Evolutionary conservation across 2,329 filamentous ascomycete genomes (phyloP).

Genomic region (Fusarium sarcochroum): DNA sequence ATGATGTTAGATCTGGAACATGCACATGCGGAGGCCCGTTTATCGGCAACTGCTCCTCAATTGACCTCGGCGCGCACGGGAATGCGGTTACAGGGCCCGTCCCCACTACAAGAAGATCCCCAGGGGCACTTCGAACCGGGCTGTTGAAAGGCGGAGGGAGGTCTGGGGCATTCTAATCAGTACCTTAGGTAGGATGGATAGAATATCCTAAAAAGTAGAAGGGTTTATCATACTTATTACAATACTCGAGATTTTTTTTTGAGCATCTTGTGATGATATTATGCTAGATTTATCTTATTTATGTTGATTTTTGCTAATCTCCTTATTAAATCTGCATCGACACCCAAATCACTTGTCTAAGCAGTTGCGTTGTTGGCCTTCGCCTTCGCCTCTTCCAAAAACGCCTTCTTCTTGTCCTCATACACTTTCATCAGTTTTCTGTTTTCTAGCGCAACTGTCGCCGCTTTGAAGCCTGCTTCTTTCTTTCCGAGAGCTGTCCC

Average conservation of each 20-base stretch:
- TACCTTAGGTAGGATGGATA: too few species aligned
- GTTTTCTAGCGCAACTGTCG: conserved; percentile 73
- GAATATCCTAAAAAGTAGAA: too few species aligned
- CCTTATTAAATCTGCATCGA: too few species aligned
- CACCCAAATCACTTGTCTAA: neutral
- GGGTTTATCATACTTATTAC: too few species aligned
- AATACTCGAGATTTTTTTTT: too few species aligned
- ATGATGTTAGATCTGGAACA: conserved; percentile 35
- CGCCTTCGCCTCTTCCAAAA: conserved; percentile 51
- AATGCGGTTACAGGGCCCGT: conserved; percentile 35
- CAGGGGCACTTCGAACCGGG: conserved; percentile 6
- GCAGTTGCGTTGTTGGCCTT: neutral
- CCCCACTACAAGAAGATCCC: conserved; percentile 29
- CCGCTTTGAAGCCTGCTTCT: conserved; percentile 78
- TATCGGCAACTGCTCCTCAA: conserved; percentile 32
- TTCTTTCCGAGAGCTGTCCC: conserved; percentile 77
- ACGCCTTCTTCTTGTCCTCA: conserved; percentile 63
- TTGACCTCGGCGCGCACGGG: conserved; percentile 43
- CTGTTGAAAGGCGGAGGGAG: too few species aligned
- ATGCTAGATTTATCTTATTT: too few species aligned
- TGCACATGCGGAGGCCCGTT: conserved; percentile 37
- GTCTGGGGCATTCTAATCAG: too few species aligned
- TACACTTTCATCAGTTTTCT: conserved; percentile 72
- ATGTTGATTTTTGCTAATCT: too few species aligned
- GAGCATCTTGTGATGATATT: too few species aligned